Conservation (phyloP, 192 early-diverging fungal genomes). For the Dispira parvispora region DNA sequence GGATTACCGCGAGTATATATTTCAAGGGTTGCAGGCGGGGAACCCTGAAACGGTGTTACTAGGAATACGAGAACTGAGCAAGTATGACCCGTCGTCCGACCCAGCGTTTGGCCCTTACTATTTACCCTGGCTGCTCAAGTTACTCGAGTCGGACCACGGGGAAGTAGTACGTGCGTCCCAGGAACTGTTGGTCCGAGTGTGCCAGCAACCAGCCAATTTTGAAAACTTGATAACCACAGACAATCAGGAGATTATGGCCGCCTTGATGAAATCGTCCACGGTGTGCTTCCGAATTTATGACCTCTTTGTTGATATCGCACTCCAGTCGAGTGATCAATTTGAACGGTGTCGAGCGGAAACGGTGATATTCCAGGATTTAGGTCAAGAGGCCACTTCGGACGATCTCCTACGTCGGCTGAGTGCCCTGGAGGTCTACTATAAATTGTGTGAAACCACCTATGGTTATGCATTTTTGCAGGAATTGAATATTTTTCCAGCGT, state of each 20-base stretch:
- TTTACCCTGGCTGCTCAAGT: background rate
- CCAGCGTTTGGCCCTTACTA: background rate
- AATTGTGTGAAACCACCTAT: background rate
- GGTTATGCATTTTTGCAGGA: background rate
- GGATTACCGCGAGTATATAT: constrained; percentile 27
- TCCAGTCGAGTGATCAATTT: constrained; percentile 14
- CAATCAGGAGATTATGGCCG: background rate
- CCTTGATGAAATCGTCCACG: constrained; percentile 8
- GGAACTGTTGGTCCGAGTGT: background rate
- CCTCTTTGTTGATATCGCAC: constrained; percentile 16
- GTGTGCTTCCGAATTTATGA: constrained; percentile 28
- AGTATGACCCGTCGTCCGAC: too few species aligned
- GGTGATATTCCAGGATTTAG: constrained; percentile 17
- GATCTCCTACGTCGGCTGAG: constrained; percentile 18
- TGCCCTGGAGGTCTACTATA: background rate
- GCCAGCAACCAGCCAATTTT: background rate
- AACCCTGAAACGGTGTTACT: constrained; percentile 13
- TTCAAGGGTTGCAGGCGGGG: constrained; percentile 24
- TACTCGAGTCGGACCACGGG: background rate
- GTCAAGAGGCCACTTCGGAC: constrained; percentile 15
- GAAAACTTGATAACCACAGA: background rate
- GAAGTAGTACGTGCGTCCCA: background rate
- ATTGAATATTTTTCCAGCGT: background rate
- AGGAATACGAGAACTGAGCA: too few species aligned
- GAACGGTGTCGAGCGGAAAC: constrained; percentile 17